phyloP scores from a whole-genome alignment of 768 basidiomycete genomes.

The Chalciporus piperatus region DNA sequence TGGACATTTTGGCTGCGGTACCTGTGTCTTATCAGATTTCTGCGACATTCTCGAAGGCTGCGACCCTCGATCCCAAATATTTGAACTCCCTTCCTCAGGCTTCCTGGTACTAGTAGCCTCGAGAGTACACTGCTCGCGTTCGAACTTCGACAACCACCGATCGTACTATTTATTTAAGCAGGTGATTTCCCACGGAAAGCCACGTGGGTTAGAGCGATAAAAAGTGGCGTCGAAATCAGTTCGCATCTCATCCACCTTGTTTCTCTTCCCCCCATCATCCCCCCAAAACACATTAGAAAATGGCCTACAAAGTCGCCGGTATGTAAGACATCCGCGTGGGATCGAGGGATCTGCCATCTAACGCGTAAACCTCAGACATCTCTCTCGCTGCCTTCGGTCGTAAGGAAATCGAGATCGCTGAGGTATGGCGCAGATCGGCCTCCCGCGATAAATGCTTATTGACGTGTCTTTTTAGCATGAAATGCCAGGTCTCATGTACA shows the following conservation, averaged over 20 bases:
- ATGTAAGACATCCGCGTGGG: conserved; percentile 9
- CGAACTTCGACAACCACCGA: no score
- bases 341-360: neutral
- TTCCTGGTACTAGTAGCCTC: no score
- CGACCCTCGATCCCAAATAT: no score
- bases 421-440: conserved; percentile 52
- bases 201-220: conserved; percentile 34
- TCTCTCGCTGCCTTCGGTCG: conserved; percentile 99
- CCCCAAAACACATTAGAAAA: conserved; percentile 29
- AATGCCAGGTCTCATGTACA: conserved; percentile 95
- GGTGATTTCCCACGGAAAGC: neutral
- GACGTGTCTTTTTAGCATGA: conserved; percentile 56
- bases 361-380: conserved; percentile 51
- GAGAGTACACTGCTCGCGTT: no score
- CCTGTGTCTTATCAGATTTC: neutral
- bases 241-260: conserved; percentile 16
- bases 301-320: conserved; percentile 94
- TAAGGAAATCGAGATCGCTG: conserved; percentile 99
- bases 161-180: no score
- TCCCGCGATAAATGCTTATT: conserved; percentile 11
- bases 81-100: no score
- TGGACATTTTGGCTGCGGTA: conserved; percentile 41
- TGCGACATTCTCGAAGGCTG: neutral
- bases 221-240: conserved; percentile 24
- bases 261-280: conserved; percentile 26